Conservation (phyloP, 2,329 filamentous ascomycete genomes). For the Xylariaceae sp. region DNA sequence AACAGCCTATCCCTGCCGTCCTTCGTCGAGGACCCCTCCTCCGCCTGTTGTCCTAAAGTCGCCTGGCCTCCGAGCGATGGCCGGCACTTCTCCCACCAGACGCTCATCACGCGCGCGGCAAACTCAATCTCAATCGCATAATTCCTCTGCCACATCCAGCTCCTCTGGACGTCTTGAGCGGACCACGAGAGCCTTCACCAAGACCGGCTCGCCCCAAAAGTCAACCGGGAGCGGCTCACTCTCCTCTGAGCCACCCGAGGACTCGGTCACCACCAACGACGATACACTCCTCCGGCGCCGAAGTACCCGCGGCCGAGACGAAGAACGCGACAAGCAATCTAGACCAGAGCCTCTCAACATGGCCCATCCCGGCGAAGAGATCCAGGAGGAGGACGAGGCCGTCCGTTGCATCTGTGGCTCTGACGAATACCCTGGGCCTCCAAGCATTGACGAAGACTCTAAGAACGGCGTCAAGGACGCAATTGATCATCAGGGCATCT, state of each 20-base stretch:
- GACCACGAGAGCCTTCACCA: constrained; percentile 66
- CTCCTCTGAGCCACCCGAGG: constrained; percentile 65
- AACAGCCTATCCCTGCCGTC: constrained; percentile 10
- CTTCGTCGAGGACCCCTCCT: constrained; percentile 10
- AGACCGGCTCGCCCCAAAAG: constrained; percentile 69
- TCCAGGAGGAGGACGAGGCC: constrained; percentile 85
- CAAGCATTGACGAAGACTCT: constrained; percentile 54
- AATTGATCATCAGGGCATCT: constrained; percentile 52
- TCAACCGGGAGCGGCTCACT: constrained; percentile 70
- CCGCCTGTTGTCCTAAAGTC: constrained; percentile 12
- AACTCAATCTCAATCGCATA: constrained; percentile 70
- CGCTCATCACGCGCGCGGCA: constrained; percentile 88
- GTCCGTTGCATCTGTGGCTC: constrained; percentile 93
- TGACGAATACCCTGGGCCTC: constrained; percentile 88
- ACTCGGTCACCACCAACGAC: constrained; percentile 48
- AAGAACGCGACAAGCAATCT: constrained; percentile 48
- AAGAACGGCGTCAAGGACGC: constrained; percentile 52
- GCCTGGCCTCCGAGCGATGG: constrained; percentile 27
- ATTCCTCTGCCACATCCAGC: constrained; percentile 74
- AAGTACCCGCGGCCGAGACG: constrained; percentile 69
- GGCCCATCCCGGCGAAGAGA: constrained; percentile 55
- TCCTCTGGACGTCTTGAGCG: constrained; percentile 74
- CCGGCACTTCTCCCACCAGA: constrained; percentile 63
- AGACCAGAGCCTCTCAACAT: constrained; percentile 44
- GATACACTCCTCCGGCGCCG: constrained; percentile 70